Base-by-base conservation (phyloP, 1,139 yeast species). In the Pichia sp. region DNA sequence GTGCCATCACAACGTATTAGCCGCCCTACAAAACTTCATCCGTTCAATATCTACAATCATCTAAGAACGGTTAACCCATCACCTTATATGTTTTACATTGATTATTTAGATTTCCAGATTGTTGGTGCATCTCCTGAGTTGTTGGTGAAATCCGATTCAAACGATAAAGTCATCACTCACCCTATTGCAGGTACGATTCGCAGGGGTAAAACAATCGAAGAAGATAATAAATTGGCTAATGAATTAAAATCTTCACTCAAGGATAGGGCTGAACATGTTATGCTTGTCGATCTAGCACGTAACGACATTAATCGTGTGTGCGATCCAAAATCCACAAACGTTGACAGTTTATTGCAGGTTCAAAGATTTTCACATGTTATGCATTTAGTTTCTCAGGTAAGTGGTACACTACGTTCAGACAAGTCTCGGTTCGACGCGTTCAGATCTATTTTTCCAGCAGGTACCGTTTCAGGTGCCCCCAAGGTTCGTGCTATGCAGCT, bases 391-490 rank as follows among this genome's bases (percentile, higher is more conserved):
- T 87, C 96, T 2, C 95, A 93, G 69, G 98, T 93, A 16, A 85
- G 95, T 58, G 99, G 99, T 25, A 89, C 85, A 2, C 74, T 93
- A 61, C 79, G 99, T 65, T 70, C 75, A 0, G 98, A 80, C 56
- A 85, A 88, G 73, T 85, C 95, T 18, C 77, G 98, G 59, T 93
- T 93, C 66, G 99, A 93, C 71, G 99, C 99, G 0, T 90, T 93
- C 70, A 79, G 99, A 67, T 90, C 97, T 8, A 88, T 93, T 54
- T 93, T 93, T 80, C 99, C 99, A 22, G 99, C 99, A 1, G 99
- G 99, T 44, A 93, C 99, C 1, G 98, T 93, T 13, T 85, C 96
- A 56, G 99, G 99, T 41, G 98, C 99, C 1, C 99, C 99, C 52
- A 93, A 93, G 71, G 96, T 93, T 47, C 82, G 82, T 60, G 99